Conservation (phyloP, 2,329 filamentous ascomycete species). For the Macrophomina tecta region DNA sequence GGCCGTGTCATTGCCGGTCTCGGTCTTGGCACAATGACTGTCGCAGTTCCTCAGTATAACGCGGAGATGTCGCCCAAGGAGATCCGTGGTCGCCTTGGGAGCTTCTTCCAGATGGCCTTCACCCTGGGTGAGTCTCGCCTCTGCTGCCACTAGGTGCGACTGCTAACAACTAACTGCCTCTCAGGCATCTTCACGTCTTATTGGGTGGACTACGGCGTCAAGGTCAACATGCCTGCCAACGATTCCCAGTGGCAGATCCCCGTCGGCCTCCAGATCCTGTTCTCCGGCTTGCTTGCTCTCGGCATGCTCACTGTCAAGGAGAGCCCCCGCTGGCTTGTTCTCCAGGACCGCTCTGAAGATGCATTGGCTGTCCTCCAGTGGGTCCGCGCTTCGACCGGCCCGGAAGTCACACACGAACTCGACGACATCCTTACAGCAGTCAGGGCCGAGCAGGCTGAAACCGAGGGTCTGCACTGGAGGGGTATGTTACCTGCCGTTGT, state of each 20-base stretch:
- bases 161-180: neutral
- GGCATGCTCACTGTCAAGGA: slow-evolving; percentile 39
- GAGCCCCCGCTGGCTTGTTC: slow-evolving; percentile 70
- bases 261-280: slow-evolving; percentile 50
- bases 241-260: slow-evolving; percentile 62
- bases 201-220: slow-evolving; percentile 60
- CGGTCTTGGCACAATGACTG: slow-evolving; percentile 47
- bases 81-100: slow-evolving; percentile 50
- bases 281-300: slow-evolving; percentile 39
- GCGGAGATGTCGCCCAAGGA: slow-evolving; percentile 55
- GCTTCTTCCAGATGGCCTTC: slow-evolving; percentile 60
- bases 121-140: slow-evolving; percentile 45
- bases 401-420: slow-evolving; percentile 52
- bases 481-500: slow-evolving; percentile 25
- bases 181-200: slow-evolving; percentile 56
- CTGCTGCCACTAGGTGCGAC: neutral
- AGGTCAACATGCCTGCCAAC: slow-evolving; percentile 39
- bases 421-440: slow-evolving; percentile 57
- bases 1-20: slow-evolving; percentile 70
- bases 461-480: slow-evolving; percentile 49
- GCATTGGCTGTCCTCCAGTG: slow-evolving; percentile 58
- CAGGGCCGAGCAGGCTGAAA: slow-evolving; percentile 53
- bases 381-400: slow-evolving; percentile 55
- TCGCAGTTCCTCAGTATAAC: slow-evolving; percentile 55
- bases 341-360: slow-evolving; percentile 68